Percentiles rank a stretch among this genome's conserved stretches.
Evolutionary conservation across 352 stramenopile genomes (phyloP).

Genomic region (Globisporangium canariense): DNA sequence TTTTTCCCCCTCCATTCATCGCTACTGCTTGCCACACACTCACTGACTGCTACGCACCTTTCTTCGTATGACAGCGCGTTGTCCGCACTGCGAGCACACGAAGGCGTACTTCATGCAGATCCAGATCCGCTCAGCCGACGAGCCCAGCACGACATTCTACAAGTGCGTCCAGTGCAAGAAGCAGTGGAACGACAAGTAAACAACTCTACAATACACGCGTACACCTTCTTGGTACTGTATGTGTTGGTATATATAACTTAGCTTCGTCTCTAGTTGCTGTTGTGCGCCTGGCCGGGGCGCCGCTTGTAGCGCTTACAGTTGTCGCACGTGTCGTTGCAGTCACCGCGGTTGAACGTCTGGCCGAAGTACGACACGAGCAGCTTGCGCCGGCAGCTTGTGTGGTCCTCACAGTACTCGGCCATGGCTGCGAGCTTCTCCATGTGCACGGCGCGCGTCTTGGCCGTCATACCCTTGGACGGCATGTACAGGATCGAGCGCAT

Average conservation of each 20-base stretch:
- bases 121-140: conserved; percentile 98
- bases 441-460: conserved; percentile 64
- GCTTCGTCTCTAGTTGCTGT: conserved; percentile 11
- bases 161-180: conserved; percentile 98
- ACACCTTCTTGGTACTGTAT: not conserved
- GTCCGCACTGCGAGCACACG: conserved; percentile 93
- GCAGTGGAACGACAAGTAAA: conserved; percentile 93
- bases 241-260: not conserved
- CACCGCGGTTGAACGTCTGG: conserved; percentile 60
- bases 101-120: conserved; percentile 99
- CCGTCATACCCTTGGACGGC: conserved; percentile 77
- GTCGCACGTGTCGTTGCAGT: conserved; percentile 44
- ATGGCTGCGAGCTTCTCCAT: conserved; percentile 78
- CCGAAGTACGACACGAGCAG: conserved; percentile 80
- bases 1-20: not conserved
- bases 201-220: not conserved
- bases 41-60: not conserved
- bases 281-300: conserved; percentile 2
- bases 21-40: not conserved
- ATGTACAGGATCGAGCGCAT: conserved; percentile 80
- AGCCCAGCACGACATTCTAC: conserved; percentile 99
- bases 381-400: conserved; percentile 68
- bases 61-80: conserved; percentile 57
- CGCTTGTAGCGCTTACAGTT: conserved; percentile 16
- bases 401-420: conserved; percentile 77